Evolutionary conservation across 192 early-diverging fungal genomes (phyloP).

Genomic region (Coemansia nantahalensis): DNA sequence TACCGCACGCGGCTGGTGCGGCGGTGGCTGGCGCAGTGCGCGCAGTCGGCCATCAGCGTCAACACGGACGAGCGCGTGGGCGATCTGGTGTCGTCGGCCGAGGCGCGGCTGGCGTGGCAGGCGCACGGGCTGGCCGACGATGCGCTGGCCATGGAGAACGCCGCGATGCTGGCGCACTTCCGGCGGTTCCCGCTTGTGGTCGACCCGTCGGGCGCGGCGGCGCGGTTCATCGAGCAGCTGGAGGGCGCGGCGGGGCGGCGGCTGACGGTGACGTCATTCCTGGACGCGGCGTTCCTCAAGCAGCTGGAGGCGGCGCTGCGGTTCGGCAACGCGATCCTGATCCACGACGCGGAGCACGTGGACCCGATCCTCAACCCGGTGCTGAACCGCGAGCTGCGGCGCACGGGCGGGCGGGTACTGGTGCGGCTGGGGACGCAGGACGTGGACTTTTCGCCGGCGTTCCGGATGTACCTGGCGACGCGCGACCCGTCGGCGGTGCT

Average conservation of each 20-base stretch:
- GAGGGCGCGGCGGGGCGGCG: slow-evolving; percentile 53
- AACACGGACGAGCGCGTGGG: slow-evolving; percentile 79
- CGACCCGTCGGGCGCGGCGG: slow-evolving; percentile 95
- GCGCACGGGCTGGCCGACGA: slow-evolving; percentile 83
- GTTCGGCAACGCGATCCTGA: slow-evolving; percentile 96
- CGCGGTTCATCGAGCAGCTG: slow-evolving; percentile 79
- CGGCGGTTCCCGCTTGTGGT: slow-evolving; percentile 97
- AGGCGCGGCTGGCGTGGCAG: slow-evolving; percentile 91
- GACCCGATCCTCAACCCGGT: slow-evolving; percentile 98
- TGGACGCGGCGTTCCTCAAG: slow-evolving; percentile 97
- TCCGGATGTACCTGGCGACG: slow-evolving; percentile 91
- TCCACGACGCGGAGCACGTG: slow-evolving; percentile 95
- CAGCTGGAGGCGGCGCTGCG: slow-evolving; percentile 95
- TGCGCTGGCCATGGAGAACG: slow-evolving; percentile 92
- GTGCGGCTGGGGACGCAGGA: slow-evolving; percentile 96
- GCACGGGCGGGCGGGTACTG: slow-evolving; percentile 93
- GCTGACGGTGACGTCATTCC: slow-evolving; percentile 94
- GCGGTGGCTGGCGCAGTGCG: slow-evolving; percentile 73
- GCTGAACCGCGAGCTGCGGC: slow-evolving; percentile 94
- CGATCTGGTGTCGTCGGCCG: slow-evolving; percentile 89
- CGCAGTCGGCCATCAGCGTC: slow-evolving; percentile 39
- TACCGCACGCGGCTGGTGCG: slow-evolving; percentile 78
- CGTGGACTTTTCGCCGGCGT: slow-evolving; percentile 98
- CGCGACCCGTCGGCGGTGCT: slow-evolving; percentile 92
- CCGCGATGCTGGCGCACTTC: slow-evolving; percentile 92